Evolutionary conservation across 2,329 filamentous ascomycete species (phyloP), one percentile per base, ranked within the genome.

Genomic region (Thielaviopsis punctulata): DNA sequence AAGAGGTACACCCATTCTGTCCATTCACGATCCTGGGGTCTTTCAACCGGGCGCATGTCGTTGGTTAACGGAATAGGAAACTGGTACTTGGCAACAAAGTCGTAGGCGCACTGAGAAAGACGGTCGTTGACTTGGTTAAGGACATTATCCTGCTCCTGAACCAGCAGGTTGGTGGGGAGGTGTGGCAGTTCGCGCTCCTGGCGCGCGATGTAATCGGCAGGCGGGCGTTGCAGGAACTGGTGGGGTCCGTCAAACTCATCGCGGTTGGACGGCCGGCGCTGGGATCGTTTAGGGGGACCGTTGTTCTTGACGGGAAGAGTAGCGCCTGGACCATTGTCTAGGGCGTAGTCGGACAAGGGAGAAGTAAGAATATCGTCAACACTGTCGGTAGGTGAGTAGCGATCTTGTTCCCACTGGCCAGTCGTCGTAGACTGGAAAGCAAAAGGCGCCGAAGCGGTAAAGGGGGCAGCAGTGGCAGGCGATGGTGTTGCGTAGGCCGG

Each of bases 221-320:
- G 73, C 39, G 85, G 86, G 45, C 80, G 77, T 57, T 85, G 80
- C 58, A 93, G 71, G 58, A 88, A 82, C 64, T 93, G 86, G 59
- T 88, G 84, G 8, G 86, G 86, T 2, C 86, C 86, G 66, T 92
- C 86, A 66, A 93, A 93, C 66, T 92, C 86, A 70, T 93, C 86
- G 56, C 86, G 76, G 68, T 89, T 89, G 43, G 83, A 86, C 23
- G 84, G 79, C 25, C 83, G 76, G 59, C 84, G 75, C 62, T 85
- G 81, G 15, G 75, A 68, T 41, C 72, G 69, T 59, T 73, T 76
- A 54, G 66, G 64, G 2, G 54, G 55, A 4, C 56, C 54, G 48
- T 55, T 56, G 30, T 36, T 52, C 27, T 55, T 54, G 33, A 30
- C 48, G 3, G 67, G 63, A 30, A 67, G 64, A 33, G 65, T 60